These are phyloP conservation scores for Mucor lusitanicus DNA, from an alignment of 371 early-diverging fungal species.

Conservation along the genomic window DNA sequence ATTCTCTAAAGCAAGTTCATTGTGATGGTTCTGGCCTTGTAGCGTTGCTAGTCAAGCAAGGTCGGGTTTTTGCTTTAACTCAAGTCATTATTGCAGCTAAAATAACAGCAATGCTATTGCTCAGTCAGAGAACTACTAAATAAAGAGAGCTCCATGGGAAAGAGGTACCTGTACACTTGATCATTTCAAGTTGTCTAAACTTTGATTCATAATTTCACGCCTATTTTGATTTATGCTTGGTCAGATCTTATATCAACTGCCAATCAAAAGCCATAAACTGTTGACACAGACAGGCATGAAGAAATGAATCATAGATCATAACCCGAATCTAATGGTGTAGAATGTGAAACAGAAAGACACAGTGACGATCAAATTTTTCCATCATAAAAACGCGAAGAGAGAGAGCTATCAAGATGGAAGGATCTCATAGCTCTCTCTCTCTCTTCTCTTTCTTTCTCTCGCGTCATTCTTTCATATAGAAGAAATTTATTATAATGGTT, in stretches of 20 bases:
- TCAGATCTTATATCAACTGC: not conserved
- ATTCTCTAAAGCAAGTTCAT: too few relatives aligned
- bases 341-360: not conserved
- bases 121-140: too few relatives aligned
- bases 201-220: not conserved
- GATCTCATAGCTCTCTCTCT: not conserved
- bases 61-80: too few relatives aligned
- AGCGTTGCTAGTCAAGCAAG: too few relatives aligned
- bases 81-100: too few relatives aligned
- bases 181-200: not conserved
- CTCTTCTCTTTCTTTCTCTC: not conserved
- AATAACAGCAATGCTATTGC: too few relatives aligned
- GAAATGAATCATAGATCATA: not conserved
- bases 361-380: not conserved
- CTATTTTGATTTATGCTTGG: not conserved
- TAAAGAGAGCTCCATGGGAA: too few relatives aligned
- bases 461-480: not conserved
- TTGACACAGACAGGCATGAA: not conserved
- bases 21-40: too few relatives aligned
- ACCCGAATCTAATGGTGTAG: not conserved
- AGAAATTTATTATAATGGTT: not conserved
- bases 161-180: too few relatives aligned
- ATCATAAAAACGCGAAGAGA: not conserved
- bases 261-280: not conserved
- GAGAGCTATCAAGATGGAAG: not conserved